A percentile compares a stretch with the other conserved stretches of the same genome.
Conservation (phyloP, 2,329 filamentous ascomycete species). For the Chaetothyriales sp. region DNA sequence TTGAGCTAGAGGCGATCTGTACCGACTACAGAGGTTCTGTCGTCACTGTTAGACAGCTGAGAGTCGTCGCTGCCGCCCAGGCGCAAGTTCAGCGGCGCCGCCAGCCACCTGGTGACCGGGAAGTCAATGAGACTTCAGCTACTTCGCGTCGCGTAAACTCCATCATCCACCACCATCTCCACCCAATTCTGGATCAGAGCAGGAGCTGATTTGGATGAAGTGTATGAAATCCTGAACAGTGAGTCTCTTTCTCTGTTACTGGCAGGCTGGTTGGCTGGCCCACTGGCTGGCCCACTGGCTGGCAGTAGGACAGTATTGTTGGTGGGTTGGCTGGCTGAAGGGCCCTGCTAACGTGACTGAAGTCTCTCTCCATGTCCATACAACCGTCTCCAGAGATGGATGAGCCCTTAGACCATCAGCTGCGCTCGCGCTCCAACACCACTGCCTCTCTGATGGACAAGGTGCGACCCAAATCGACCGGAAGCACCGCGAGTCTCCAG, state of each 20-base stretch:
- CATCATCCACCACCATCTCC: neutral
- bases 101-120: neutral
- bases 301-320: too few relatives aligned
- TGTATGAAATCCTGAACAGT: neutral
- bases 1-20: neutral
- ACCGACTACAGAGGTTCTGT: neutral
- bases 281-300: too few relatives aligned
- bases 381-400: neutral
- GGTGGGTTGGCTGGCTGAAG: too few relatives aligned
- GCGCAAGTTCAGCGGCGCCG: neutral
- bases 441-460: slow-evolving; percentile 10
- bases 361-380: neutral
- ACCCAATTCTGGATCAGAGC: neutral
- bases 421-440: neutral
- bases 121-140: slow-evolving; percentile 19
- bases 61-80: neutral
- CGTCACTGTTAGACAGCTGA: neutral
- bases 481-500: slow-evolving; percentile 33
- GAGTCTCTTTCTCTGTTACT: neutral
- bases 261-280: too few relatives aligned
- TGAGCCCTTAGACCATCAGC: neutral
- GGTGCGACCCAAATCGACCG: slow-evolving; percentile 30
- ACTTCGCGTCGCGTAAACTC: slow-evolving; percentile 22
- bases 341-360: neutral
- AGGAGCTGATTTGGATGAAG: neutral